Percentiles rank a stretch among this genome's conserved stretches.
phyloP scores from a whole-genome alignment of 78 protist genomes.

The Monosiga brevicollis region DNA sequence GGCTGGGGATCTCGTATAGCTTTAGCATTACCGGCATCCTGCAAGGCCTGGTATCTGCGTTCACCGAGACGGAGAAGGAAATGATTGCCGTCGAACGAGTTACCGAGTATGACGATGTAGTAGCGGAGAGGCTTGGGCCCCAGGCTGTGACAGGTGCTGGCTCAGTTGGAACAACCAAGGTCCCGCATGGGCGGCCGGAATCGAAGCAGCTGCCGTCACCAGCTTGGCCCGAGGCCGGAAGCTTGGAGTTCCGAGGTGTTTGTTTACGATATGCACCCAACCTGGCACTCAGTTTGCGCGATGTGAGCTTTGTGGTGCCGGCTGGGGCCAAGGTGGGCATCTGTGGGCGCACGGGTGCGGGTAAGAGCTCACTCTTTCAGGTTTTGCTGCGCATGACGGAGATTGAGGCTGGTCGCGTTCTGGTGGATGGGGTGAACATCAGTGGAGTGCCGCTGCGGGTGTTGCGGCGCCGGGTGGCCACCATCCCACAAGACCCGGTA shows the following conservation, averaged over 20 bases:
- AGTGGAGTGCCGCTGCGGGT: not conserved
- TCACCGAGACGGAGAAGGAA: conserved; percentile 29
- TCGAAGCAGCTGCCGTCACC: too few species aligned
- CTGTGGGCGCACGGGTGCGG: conserved; percentile 47
- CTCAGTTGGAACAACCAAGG: not conserved
- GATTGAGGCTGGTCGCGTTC: conserved; percentile 39
- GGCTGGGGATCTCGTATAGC: conserved; percentile 39
- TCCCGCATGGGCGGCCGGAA: not conserved
- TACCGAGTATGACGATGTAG: not conserved
- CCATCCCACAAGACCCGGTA: conserved; percentile 80
- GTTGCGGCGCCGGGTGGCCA: conserved; percentile 39
- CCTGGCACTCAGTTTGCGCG: conserved; percentile 9
- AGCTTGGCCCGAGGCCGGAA: conserved; percentile 42
- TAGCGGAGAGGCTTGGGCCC: too few species aligned
- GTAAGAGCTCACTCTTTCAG: conserved; percentile 28
- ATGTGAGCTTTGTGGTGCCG: conserved; percentile 11
- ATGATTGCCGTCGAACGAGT: conserved; percentile 24
- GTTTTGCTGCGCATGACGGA: conserved; percentile 76
- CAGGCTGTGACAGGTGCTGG: too few species aligned
- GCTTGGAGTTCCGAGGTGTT: conserved; percentile 27
- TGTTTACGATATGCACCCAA: conserved; percentile 52
- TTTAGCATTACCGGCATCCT: conserved; percentile 22
- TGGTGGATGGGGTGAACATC: conserved; percentile 40
- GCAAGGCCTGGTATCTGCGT: not conserved
- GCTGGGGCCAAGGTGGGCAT: conserved; percentile 64